A percentile compares a stretch with the other conserved stretches of the same genome.
Evolutionary conservation across 1,284 basidiomycete genomes (phyloP).

Genomic region (Trametes hirsuta): DNA sequence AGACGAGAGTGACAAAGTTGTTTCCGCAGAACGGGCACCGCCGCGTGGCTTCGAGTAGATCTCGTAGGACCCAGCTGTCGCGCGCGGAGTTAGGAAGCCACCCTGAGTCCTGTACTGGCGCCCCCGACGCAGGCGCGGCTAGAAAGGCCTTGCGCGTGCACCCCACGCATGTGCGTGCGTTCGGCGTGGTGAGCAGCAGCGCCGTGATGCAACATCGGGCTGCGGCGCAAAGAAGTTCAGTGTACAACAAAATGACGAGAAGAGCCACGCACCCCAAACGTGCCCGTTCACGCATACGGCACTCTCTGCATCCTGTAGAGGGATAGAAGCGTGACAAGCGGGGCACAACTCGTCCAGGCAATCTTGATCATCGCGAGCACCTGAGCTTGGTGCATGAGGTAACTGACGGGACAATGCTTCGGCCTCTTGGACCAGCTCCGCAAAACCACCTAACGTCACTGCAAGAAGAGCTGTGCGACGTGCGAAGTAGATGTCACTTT

Average conservation of each 20-base stretch:
- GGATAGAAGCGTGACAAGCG: slow-evolving; percentile 63
- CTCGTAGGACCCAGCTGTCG: slow-evolving; percentile 66
- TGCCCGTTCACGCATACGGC: slow-evolving; percentile 72
- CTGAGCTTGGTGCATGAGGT: slow-evolving; percentile 28
- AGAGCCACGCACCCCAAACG: slow-evolving; percentile 54
- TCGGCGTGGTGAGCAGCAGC: slow-evolving; percentile 67
- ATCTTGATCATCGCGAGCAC: background rate
- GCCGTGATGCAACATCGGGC: slow-evolving; percentile 74
- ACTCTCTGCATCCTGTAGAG: slow-evolving; percentile 55
- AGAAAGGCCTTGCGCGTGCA: slow-evolving; percentile 73
- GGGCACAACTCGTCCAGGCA: slow-evolving; percentile 63
- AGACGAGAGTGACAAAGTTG: slow-evolving; percentile 55
- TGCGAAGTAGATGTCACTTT: slow-evolving; percentile 59
- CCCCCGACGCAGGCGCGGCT: slow-evolving; percentile 37
- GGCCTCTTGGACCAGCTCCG: slow-evolving; percentile 55
- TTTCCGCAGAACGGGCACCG: slow-evolving; percentile 73
- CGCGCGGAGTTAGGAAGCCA: slow-evolving; percentile 50
- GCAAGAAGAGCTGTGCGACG: slow-evolving; percentile 59
- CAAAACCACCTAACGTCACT: slow-evolving; percentile 48
- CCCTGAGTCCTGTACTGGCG: background rate
- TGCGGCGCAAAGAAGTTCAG: slow-evolving; percentile 32
- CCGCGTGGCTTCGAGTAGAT: slow-evolving; percentile 63
- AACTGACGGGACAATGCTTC: slow-evolving; percentile 46
- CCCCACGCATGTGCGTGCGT: slow-evolving; percentile 70
- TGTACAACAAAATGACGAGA: slow-evolving; percentile 18